A percentile compares a stretch with the other conserved stretches of the same genome.
Evolutionary conservation across 225 moss, liverwort and hornwort genomes (phyloP).

Genomic region (Marchantia paleacea): DNA sequence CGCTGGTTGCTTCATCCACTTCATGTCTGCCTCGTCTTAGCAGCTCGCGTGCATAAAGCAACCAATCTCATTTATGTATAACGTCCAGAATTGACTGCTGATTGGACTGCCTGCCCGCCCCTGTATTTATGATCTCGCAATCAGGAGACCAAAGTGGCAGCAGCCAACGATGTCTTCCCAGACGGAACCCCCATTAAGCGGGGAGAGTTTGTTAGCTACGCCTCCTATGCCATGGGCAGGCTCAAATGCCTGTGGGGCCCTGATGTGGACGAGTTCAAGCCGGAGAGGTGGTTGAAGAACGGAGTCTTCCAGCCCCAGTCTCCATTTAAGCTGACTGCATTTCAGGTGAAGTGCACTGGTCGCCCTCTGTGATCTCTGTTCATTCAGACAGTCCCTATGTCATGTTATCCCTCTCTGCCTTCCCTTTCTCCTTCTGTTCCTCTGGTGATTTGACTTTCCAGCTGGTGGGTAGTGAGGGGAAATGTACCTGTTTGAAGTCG

Average conservation of each 20-base stretch:
- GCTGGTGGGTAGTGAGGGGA: background rate
- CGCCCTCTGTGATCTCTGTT: background rate
- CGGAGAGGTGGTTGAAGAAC: conserved; percentile 75
- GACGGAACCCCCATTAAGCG: conserved; percentile 58
- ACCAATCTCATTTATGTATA: background rate
- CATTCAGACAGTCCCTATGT: no score
- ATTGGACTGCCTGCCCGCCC: background rate
- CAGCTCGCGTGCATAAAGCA: background rate
- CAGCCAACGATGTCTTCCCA: conserved; percentile 55
- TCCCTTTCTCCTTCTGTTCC: no score
- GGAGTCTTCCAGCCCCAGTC: conserved; percentile 59
- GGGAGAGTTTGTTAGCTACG: conserved; percentile 53
- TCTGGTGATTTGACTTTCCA: background rate
- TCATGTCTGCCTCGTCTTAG: no score
- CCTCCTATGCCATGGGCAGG: conserved; percentile 69
- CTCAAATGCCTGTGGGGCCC: conserved; percentile 79
- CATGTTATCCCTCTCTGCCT: background rate
- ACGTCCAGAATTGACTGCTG: background rate
- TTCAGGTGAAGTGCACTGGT: conserved; percentile 45
- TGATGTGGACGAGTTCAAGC: conserved; percentile 62
- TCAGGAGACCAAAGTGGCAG: conserved; percentile 53
- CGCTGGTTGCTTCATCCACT: no score
- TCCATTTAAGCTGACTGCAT: conserved; percentile 67
- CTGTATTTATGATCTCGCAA: no score
- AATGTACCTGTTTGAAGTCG: no score